phyloP scores from a whole-genome alignment of 805 yeast species.

The Torulaspora delbrueckii region DNA sequence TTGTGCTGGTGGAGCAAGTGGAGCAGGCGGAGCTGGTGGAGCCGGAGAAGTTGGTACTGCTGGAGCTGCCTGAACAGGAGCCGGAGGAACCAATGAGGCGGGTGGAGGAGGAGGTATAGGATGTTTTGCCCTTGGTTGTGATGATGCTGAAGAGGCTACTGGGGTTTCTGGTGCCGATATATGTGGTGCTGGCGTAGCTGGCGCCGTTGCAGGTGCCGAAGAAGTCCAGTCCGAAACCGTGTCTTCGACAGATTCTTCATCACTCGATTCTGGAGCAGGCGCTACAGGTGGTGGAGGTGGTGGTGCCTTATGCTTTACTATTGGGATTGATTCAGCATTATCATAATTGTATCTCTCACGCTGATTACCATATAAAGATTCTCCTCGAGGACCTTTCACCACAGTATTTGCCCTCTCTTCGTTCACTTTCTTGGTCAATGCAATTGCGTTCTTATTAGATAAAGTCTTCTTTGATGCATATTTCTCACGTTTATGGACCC shows the following conservation, averaged over 20 bases:
- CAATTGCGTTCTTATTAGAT: constrained; percentile 83
- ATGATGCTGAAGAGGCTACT: constrained; percentile 11
- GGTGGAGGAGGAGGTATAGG: constrained; percentile 24
- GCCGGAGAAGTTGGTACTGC: background rate
- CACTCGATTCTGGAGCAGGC: constrained; percentile 22
- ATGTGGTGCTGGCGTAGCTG: constrained; percentile 10
- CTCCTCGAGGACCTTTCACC: constrained; percentile 60
- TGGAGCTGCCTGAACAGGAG: background rate
- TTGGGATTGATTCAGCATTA: constrained; percentile 32
- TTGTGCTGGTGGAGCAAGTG: background rate
- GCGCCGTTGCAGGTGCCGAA: constrained; percentile 22
- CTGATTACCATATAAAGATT: constrained; percentile 29
- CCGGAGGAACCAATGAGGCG: constrained; percentile 10
- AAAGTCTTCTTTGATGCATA: constrained; percentile 83
- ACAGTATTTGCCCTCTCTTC: constrained; percentile 56
- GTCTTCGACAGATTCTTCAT: constrained; percentile 11
- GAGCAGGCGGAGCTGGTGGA: background rate
- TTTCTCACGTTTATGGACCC: constrained; percentile 69
- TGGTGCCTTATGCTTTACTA: constrained; percentile 38
- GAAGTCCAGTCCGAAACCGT: constrained; percentile 18
- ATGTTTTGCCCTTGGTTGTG: constrained; percentile 15
- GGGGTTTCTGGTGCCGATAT: constrained; percentile 13
- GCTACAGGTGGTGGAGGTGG: constrained; percentile 42
- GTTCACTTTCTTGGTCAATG: constrained; percentile 57
- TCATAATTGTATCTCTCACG: constrained; percentile 30